Evolutionary conservation across 2,329 filamentous ascomycete species (phyloP), one percentile per base, ranked within the genome.

Genomic region (Calonectria montana): DNA sequence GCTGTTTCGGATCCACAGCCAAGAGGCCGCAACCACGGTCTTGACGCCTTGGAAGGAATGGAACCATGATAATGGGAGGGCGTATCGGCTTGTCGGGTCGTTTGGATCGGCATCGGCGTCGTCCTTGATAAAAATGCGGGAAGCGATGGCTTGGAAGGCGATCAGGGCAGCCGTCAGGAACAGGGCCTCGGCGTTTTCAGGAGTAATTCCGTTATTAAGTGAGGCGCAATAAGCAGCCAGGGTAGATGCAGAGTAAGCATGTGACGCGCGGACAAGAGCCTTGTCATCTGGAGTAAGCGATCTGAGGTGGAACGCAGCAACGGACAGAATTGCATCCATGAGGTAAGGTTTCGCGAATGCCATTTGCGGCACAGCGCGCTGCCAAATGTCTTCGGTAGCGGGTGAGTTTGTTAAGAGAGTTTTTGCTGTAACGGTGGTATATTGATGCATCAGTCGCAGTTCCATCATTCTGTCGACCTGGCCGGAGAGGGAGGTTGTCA

Each of bases 1-100:
- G 74, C 89, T 92, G 70, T 86, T 86, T 3, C 90, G 86, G 57
- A 93, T 86, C 87, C 88, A 92, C 69, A 88, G 88, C 91, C 91
- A 93, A 16, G 90, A 91, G 3, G 88, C 87, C 23, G 91, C 88
- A 0, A 92, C 91, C 39, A 93, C 86, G 2, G 91, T 89, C 79
- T 92, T 93, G 74, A 93, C 90, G 13, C 91, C 91, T 76, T 92
- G 91, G 77, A 92, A 92, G 4, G 91, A 88, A 78, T 92, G 91
- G 72, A 93, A 92, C 90, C 90, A 92, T 3, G 89, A 87, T 50
- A 92, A 82, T 0, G 91, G 91, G n/a, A 92, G 81, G 21, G 85
- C 84, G 78, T 93, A 93, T 45, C 84, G 84, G 53, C 73, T 83
- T n/a, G 81, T 79, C 3, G 83, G 79, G 31, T 86, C 83, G 59